Conservation (phyloP, 495 filamentous ascomycete genomes). For the Cercophora newfieldiana region DNA sequence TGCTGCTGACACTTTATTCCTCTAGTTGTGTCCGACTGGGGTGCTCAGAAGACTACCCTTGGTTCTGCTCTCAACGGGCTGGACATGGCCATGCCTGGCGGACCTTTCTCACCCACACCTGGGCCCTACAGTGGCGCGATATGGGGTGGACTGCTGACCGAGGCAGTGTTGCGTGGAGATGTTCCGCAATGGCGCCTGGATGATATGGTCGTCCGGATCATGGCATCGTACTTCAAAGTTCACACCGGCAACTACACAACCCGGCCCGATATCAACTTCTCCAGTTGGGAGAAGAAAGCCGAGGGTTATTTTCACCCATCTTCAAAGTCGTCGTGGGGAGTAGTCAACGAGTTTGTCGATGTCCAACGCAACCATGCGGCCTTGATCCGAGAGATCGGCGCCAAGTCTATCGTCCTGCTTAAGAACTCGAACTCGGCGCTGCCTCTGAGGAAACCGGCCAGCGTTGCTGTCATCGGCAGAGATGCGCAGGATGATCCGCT, state of each 20-base stretch:
- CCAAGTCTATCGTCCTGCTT: conserved; percentile 59
- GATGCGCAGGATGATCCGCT: conserved; percentile 57
- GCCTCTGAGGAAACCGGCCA: conserved; percentile 52
- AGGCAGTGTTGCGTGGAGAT: conserved; percentile 70
- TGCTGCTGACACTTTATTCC: conserved; percentile 11
- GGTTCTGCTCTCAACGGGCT: conserved; percentile 76
- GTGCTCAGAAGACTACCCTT: conserved; percentile 81
- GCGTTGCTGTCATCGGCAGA: conserved; percentile 62
- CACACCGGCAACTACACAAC: conserved; percentile 63
- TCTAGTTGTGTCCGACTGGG: conserved; percentile 80
- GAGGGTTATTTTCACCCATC: conserved; percentile 64
- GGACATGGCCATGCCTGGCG: conserved; percentile 95
- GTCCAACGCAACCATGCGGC: conserved; percentile 52
- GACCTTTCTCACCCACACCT: conserved; percentile 48
- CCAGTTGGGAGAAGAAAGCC: conserved; percentile 77
- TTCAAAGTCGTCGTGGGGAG: conserved; percentile 55
- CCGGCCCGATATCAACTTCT: conserved; percentile 75
- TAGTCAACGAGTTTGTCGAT: conserved; percentile 65
- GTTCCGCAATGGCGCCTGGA: conserved; percentile 78
- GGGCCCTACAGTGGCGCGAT: conserved; percentile 48
- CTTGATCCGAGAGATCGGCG: conserved; percentile 58
- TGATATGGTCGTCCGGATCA: conserved; percentile 87
- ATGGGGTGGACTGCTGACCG: conserved; percentile 76
- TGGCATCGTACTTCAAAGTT: conserved; percentile 83
- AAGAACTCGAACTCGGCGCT: conserved; percentile 60